Conservation (phyloP, 495 filamentous ascomycete genomes). For the Aspergillus hancockii region DNA sequence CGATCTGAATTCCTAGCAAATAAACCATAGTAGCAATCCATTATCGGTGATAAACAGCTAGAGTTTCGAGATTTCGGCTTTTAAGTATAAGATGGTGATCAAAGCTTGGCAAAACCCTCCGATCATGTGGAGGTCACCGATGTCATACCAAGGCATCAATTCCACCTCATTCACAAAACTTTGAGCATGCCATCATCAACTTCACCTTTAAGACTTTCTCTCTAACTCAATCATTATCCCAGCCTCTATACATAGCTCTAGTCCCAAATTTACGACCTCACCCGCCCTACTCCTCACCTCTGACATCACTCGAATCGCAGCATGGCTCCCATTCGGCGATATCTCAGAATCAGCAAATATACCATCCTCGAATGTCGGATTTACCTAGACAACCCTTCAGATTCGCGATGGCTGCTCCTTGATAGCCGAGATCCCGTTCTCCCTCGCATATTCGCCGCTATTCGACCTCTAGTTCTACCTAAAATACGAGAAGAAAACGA, state of each 20-base stretch:
- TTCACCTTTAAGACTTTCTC: too few species aligned
- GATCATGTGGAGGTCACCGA: neutral
- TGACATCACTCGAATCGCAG: neutral
- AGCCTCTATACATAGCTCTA: neutral
- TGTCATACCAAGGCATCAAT: neutral
- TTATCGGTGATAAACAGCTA: too few species aligned
- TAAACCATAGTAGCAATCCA: too few species aligned
- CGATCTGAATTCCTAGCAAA: too few species aligned
- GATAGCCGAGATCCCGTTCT: slow-evolving; percentile 67
- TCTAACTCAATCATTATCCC: neutral
- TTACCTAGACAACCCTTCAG: slow-evolving; percentile 87
- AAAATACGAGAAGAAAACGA: slow-evolving; percentile 89
- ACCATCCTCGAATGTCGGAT: slow-evolving; percentile 94
- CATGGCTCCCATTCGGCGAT: slow-evolving; percentile 84
- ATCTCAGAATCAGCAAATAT: slow-evolving; percentile 80
- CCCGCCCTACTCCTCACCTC: neutral
- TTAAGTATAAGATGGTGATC: neutral
- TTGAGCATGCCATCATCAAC: too few species aligned
- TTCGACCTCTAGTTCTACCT: slow-evolving; percentile 82
- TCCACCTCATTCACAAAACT: too few species aligned
- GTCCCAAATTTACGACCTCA: neutral
- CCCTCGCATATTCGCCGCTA: slow-evolving; percentile 75
- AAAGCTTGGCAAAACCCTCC: neutral
- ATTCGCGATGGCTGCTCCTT: slow-evolving; percentile 88
- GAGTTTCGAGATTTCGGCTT: too few species aligned